Conservation (phyloP, 2,329 filamentous ascomycete genomes). For the Monosporascus sp. region DNA sequence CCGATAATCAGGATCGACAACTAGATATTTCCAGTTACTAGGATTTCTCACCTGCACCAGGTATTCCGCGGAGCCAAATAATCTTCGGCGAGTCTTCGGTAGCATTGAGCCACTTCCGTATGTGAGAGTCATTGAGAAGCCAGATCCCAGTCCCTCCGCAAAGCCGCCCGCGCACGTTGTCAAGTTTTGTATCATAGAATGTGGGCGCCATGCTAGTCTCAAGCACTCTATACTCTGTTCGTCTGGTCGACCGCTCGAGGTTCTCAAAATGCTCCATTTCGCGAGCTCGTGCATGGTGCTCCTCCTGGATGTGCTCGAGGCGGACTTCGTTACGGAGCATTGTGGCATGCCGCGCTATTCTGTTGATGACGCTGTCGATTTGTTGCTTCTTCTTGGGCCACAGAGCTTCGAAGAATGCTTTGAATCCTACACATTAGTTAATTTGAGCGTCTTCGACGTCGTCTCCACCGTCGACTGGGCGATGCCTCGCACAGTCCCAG, state of each 20-base stretch:
- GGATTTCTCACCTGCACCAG: slow-evolving; percentile 14
- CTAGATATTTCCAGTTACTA: neutral
- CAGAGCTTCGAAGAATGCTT: slow-evolving; percentile 22
- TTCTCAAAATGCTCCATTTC: slow-evolving; percentile 4
- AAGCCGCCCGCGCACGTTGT: neutral
- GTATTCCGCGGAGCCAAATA: slow-evolving; percentile 21
- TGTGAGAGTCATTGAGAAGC: slow-evolving; percentile 5
- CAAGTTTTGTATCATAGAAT: slow-evolving; percentile 7
- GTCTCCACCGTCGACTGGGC: no score
- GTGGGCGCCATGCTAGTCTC: slow-evolving; percentile 6
- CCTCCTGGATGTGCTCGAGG: slow-evolving; percentile 13
- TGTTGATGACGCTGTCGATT: slow-evolving; percentile 8
- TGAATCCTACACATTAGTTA: slow-evolving; percentile 14
- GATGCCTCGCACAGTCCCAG: no score
- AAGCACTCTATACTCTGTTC: slow-evolving; percentile 5
- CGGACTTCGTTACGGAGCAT: slow-evolving; percentile 13
- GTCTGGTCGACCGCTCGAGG: neutral
- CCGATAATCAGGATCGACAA: no score
- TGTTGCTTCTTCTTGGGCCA: slow-evolving; percentile 24
- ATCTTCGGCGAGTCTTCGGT: slow-evolving; percentile 1
- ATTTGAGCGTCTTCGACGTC: neutral
- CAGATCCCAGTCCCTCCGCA: neutral
- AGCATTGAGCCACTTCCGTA: slow-evolving; percentile 9
- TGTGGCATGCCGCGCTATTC: slow-evolving; percentile 8
- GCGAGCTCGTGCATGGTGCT: slow-evolving; percentile 8